Percentiles rank a stretch among this genome's conserved stretches.
phyloP scores from a whole-genome alignment of 2,329 filamentous ascomycete species.

The Huntiella abstrusa region DNA sequence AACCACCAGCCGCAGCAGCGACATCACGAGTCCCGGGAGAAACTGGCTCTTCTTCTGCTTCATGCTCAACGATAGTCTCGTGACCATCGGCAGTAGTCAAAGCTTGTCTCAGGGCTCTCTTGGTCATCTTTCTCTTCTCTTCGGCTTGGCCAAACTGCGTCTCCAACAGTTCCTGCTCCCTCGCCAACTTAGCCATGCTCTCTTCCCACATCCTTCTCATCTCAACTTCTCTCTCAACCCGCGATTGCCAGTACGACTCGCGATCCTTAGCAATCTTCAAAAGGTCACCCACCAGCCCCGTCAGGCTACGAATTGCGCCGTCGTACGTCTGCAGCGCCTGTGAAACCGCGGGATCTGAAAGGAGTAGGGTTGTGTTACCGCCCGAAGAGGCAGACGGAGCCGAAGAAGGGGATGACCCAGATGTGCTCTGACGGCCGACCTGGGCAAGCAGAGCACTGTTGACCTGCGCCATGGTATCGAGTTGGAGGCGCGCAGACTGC shows the following conservation, averaged over 20 bases:
- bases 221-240: conserved; percentile 76
- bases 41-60: conserved; percentile 15
- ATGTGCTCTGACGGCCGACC: conserved; percentile 18
- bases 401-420: neutral
- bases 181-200: conserved; percentile 92
- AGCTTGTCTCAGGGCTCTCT: conserved; percentile 72
- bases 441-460: conserved; percentile 62
- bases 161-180: conserved; percentile 82
- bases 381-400: conserved; percentile 28
- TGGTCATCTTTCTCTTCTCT: conserved; percentile 73
- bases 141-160: conserved; percentile 77
- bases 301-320: conserved; percentile 71
- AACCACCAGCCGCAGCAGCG: neutral
- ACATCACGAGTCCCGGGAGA: neutral
- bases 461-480: conserved; percentile 76
- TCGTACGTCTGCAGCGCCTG: conserved; percentile 77
- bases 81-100: conserved; percentile 43
- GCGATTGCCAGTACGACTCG: conserved; percentile 92
- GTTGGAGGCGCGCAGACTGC: conserved; percentile 79
- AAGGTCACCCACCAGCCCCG: conserved; percentile 66
- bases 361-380: conserved; percentile 16
- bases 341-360: conserved; percentile 59
- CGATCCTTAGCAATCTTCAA: conserved; percentile 85
- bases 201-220: conserved; percentile 96
- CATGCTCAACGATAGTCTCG: conserved; percentile 17